These are phyloP conservation scores for Kodamaea arcana DNA, from an alignment of 1,139 yeast genomes.

Conservation along the genomic window DNA sequence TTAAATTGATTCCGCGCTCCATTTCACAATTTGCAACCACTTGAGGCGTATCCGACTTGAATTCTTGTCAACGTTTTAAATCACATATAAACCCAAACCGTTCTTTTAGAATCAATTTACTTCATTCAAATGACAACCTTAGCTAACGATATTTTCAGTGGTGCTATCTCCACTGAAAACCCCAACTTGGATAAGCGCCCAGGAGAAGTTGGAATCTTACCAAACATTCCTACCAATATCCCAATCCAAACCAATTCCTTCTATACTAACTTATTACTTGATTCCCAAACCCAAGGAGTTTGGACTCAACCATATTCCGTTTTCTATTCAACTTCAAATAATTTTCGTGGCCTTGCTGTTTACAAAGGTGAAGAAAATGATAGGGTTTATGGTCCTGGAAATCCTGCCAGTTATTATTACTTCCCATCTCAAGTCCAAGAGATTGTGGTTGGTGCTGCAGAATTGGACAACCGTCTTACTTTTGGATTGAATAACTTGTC, in stretches of 20 bases:
- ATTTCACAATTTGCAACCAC: too few relatives aligned
- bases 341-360: constrained; percentile 7
- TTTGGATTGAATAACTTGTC: constrained; percentile 8
- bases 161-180: constrained; percentile 1
- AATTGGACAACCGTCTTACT: constrained; percentile 4
- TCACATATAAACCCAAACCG: too few relatives aligned
- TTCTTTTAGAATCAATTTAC: too few relatives aligned
- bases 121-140: too few relatives aligned
- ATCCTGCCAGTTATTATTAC: constrained; percentile 8
- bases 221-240: background rate
- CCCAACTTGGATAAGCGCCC: background rate
- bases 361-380: constrained; percentile 2
- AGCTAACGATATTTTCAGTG: background rate
- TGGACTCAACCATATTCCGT: constrained; percentile 10
- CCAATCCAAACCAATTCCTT: constrained; percentile 2
- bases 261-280: constrained; percentile 1
- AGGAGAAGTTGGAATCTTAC: background rate
- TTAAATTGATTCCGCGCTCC: too few relatives aligned
- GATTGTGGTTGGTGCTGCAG: constrained; percentile 10
- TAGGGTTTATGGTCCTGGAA: constrained; percentile 6
- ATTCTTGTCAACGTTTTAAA: too few relatives aligned
- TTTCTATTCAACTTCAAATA: constrained; percentile 23
- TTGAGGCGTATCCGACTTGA: too few relatives aligned
- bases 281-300: constrained; percentile 8
- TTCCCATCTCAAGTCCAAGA: constrained; percentile 8